A percentile compares a stretch with the other conserved stretches of the same genome.
These are phyloP conservation scores for Glebionis coronaria DNA, from an alignment of 129 eudicot genomes.

Conservation along the genomic window DNA sequence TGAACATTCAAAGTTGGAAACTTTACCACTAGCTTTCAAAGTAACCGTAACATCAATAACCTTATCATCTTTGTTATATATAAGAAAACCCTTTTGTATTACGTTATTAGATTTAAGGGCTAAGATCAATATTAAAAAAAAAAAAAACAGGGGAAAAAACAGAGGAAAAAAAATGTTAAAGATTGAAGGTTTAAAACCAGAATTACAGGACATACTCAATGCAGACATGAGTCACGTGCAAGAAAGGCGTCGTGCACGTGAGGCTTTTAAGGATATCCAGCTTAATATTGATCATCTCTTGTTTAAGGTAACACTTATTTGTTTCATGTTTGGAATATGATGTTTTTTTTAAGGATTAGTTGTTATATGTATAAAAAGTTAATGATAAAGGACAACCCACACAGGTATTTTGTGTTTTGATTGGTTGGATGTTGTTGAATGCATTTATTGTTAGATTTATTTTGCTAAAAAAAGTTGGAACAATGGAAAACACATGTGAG, in stretches of 20 bases:
- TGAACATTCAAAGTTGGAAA: conserved; percentile 2
- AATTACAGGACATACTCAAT: conserved; percentile 53
- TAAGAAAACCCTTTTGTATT: conserved; percentile 11
- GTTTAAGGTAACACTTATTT: conserved; percentile 61
- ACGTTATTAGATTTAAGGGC: conserved; percentile 21
- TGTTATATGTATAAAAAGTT: background rate
- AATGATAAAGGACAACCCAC: conserved; percentile 10
- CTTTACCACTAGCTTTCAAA: conserved; percentile 22
- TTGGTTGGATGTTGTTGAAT: conserved; percentile 22
- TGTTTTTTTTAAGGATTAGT: background rate
- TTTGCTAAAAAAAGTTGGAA: background rate
- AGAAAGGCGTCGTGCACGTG: conserved; percentile 88
- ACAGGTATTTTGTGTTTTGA: conserved; percentile 13
- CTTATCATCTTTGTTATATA: conserved; percentile 14
- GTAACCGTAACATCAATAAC: conserved; percentile 24
- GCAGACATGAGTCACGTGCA: conserved; percentile 77
- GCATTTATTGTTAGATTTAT: conserved; percentile 24
- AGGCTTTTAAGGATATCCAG: conserved; percentile 89
- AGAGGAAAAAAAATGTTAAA: conserved; percentile 24
- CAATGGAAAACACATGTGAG: background rate
- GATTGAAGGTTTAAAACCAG: conserved; percentile 27
- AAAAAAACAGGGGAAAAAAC: conserved; percentile 4
- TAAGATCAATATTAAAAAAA: background rate
- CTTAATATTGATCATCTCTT: conserved; percentile 78
- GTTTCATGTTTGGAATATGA: background rate